Base-by-base conservation (phyloP, 306 rosid genomes). In the Biancaea sappan region DNA sequence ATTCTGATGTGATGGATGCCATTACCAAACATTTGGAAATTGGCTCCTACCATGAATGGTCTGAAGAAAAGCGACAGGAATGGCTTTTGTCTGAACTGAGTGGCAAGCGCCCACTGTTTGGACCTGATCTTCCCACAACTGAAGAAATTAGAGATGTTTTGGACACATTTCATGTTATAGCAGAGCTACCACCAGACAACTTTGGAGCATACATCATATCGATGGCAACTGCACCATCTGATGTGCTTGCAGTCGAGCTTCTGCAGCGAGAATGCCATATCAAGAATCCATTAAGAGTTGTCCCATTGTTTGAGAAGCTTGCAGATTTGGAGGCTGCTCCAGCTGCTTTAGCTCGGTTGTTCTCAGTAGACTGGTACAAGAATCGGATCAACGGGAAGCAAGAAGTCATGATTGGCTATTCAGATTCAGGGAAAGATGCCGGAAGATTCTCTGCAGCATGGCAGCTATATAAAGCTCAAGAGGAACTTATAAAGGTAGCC, bases 321-420 rank as follows among this genome's bases (percentile, higher is more conserved):
- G 96, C 79, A 15, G 98, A 94, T 87, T 80, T 94, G 75, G 97
- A 91, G 86, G 90, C 87, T 66, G 97, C 98, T 44, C 98, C 98
- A 12, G 97, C 96, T 69, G 97, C 98, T 16, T 77, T 94, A 83
- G 82, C 90, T n/a, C 86, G 97, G 44, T 87, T 94, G 28, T 94
- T 94, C 83, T 91, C 98, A 0, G 31, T 94, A 10, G 96, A 91
- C 19, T 94, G 97, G 97, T 94, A 94, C 46, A 91, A 53, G 79
- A 79, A 91, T 40, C 85, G 93, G 63, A 91, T 91, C 47, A 41
- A 80, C 14, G 98, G 98, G 77, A 94, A 91, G 85, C 98, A 94
- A 87, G 98, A 94, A 78, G 98, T 94, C 79, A 94, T 94, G 98
- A 94, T 91, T 77, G 98, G 98, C 4, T 94, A 94, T 79, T 94